phyloP scores from a whole-genome alignment of 106 monocot species.

The Allium fistulosum region DNA sequence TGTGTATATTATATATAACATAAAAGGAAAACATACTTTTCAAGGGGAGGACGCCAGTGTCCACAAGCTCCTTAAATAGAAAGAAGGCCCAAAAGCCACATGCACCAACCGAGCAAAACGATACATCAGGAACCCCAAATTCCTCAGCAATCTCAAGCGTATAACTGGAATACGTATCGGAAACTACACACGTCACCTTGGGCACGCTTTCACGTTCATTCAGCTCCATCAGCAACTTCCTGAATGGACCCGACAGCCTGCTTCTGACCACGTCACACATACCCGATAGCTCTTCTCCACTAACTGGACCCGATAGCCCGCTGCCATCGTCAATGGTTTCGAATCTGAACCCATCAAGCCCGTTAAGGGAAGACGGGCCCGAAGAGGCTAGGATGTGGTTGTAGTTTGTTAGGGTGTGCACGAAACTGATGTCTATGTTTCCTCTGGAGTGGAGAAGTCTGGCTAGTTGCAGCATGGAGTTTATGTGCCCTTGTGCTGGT shows the following conservation, averaged over 20 bases:
- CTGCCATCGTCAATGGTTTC: slow-evolving; percentile 13
- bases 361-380: not conserved
- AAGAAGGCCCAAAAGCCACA: slow-evolving; percentile 14
- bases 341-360: slow-evolving; percentile 5
- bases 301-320: not conserved
- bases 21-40: not conserved
- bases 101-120: slow-evolving; percentile 10
- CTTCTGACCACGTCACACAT: not conserved
- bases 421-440: slow-evolving; percentile 13
- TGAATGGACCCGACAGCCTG: not conserved
- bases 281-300: not conserved
- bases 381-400: slow-evolving; percentile 1
- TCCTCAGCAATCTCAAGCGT: slow-evolving; percentile 6
- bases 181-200: slow-evolving; percentile 2
- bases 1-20: too few relatives aligned
- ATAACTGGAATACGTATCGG: slow-evolving; percentile 3
- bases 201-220: not conserved
- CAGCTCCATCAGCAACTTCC: not conserved
- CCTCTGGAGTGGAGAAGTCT: slow-evolving; percentile 18
- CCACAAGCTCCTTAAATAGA: slow-evolving; percentile 1
- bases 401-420: slow-evolving; percentile 10
- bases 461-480: slow-evolving; percentile 14
- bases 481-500: slow-evolving; percentile 22
- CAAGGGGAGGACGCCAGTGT: slow-evolving; percentile 1
- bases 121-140: slow-evolving; percentile 6